These are phyloP conservation scores for Achlya hypogyna DNA, from an alignment of 352 stramenopile genomes.

Conservation along the genomic window DNA sequence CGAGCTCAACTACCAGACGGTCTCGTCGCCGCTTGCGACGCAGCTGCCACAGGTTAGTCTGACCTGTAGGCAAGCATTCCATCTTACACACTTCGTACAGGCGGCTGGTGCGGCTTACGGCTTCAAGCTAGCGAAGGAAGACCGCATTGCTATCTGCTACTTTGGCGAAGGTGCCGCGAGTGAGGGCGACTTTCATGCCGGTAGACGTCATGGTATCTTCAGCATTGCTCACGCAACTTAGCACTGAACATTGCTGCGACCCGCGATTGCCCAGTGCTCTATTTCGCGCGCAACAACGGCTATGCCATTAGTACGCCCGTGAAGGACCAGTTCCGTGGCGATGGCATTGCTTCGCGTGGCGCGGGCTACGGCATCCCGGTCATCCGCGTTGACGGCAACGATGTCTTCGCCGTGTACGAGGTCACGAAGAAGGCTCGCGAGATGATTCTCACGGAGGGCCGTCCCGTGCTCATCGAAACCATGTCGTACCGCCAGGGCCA, in stretches of 20 bases:
- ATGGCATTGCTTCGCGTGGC: conserved; percentile 93
- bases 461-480: conserved; percentile 93
- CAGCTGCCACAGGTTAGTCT: conserved; percentile 88
- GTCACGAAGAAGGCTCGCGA: conserved; percentile 84
- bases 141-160: conserved; percentile 89
- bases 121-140: conserved; percentile 90
- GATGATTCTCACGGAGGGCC: conserved; percentile 82
- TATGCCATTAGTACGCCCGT: conserved; percentile 97
- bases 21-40: conserved; percentile 94
- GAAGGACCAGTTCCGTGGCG: conserved; percentile 93
- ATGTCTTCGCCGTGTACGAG: conserved; percentile 93
- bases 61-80: not conserved
- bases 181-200: conserved; percentile 96
- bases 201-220: conserved; percentile 7
- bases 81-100: conserved; percentile 34
- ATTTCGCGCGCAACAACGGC: conserved; percentile 98
- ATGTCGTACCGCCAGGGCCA: conserved; percentile 99
- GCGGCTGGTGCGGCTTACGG: conserved; percentile 94
- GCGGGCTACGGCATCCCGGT: conserved; percentile 94
- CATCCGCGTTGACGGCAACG: conserved; percentile 97
- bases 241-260: conserved; percentile 95
- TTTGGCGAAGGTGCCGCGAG: conserved; percentile 97
- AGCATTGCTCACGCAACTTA: not conserved
- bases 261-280: conserved; percentile 93
- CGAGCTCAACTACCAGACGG: conserved; percentile 95